Evolutionary conservation across 148 eudicot genomes (phyloP).

Genomic region (Amaranthus hypochondriacus): DNA sequence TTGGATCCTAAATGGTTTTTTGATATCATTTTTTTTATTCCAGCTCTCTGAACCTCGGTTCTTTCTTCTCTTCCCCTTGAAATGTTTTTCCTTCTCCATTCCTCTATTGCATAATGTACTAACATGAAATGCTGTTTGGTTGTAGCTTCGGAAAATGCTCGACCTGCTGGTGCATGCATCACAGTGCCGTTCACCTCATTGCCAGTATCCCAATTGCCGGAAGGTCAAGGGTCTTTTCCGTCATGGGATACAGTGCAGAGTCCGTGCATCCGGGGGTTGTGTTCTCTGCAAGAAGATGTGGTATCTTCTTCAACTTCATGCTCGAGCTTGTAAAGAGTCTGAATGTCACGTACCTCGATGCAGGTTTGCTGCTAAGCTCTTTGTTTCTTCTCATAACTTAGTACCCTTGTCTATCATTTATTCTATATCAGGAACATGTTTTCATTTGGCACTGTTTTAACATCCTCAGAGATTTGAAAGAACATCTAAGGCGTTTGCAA

Average conservation of each 20-base stretch:
- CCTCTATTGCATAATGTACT: background rate
- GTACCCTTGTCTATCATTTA: background rate
- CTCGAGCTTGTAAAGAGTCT: constrained; percentile 86
- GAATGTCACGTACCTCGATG: constrained; percentile 86
- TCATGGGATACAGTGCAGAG: constrained; percentile 76
- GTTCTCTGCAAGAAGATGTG: constrained; percentile 87
- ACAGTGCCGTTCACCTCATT: constrained; percentile 62
- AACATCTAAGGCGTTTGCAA: constrained; percentile 65
- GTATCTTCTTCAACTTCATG: constrained; percentile 91
- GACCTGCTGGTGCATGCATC: constrained; percentile 93
- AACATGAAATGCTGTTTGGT: constrained; percentile 9
- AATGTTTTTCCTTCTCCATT: too few species aligned
- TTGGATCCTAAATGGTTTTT: too few species aligned
- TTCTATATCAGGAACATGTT: background rate
- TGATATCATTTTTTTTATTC: too few species aligned
- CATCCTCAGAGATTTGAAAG: constrained; percentile 60
- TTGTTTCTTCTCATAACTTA: background rate
- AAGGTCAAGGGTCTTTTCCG: constrained; percentile 90
- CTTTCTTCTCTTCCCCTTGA: too few species aligned
- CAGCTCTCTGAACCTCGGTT: too few species aligned
- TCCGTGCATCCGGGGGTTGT: constrained; percentile 81
- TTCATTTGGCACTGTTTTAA: background rate
- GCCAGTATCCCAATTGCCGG: constrained; percentile 81
- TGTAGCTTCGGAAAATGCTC: constrained; percentile 88
- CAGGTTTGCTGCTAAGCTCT: constrained; percentile 47